Conservation (phyloP, 176 grass and related monocot species). For the Leersia perrieri region DNA sequence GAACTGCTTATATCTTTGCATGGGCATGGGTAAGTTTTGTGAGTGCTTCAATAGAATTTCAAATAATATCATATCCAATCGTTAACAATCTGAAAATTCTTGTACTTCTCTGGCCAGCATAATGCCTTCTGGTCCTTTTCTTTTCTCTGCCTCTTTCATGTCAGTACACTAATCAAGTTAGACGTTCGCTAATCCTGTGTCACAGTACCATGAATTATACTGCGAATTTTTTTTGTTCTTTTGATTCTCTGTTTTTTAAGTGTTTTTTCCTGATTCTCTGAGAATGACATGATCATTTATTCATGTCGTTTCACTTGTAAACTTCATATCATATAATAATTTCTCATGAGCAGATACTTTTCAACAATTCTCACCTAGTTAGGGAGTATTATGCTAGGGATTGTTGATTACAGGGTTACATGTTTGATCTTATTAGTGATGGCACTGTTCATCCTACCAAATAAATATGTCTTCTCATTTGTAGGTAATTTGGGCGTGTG, state of each 20-base stretch:
- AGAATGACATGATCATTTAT: constrained; percentile 7
- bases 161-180: neutral
- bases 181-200: neutral
- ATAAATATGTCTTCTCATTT: constrained; percentile 98
- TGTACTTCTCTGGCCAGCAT: neutral
- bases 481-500: constrained; percentile 95
- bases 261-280: constrained; percentile 15
- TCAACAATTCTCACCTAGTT: constrained; percentile 23
- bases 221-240: neutral
- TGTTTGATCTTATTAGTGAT: constrained; percentile 74
- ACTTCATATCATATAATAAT: neutral
- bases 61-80: neutral
- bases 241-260: constrained; percentile 29
- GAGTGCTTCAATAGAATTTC: constrained; percentile 1
- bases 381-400: constrained; percentile 18
- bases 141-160: constrained; percentile 1
- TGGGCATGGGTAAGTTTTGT: neutral
- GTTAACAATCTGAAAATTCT: neutral
- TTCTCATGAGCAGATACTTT: constrained; percentile 4
- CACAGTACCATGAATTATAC: neutral
- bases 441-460: constrained; percentile 87
- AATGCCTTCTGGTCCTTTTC: neutral
- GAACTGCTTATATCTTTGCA: neutral
- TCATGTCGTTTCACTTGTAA: neutral
- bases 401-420: constrained; percentile 75